These are phyloP conservation scores for Mucuna pruriens DNA, from an alignment of 306 rosid genomes.

Conservation along the genomic window DNA sequence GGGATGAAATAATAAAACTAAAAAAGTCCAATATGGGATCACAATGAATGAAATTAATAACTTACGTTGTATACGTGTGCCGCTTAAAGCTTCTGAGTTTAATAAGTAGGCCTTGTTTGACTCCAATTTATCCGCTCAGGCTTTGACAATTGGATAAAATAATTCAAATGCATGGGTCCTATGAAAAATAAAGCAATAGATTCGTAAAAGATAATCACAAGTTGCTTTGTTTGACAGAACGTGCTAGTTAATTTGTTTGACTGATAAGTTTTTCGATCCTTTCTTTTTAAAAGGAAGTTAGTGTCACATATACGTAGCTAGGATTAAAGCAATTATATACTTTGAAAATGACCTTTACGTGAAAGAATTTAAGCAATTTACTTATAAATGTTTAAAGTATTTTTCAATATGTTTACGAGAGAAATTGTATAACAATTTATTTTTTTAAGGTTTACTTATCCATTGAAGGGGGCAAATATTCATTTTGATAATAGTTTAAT, in stretches of 20 bases:
- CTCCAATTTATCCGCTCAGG: background rate
- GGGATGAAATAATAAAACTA: background rate
- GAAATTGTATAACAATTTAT: background rate
- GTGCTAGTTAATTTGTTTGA: background rate
- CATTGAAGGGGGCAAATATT: background rate
- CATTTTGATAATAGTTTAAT: background rate
- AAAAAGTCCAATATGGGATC: background rate
- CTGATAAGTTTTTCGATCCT: background rate
- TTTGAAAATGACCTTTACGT: background rate
- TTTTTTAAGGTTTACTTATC: background rate
- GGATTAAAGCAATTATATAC: too few species aligned
- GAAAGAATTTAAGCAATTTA: background rate
- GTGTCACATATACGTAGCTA: too few species aligned
- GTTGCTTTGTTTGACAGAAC: background rate
- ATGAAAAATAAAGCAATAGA: background rate
- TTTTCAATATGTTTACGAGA: background rate
- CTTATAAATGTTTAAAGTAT: background rate
- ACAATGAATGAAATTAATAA: background rate
- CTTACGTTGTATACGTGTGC: too few species aligned
- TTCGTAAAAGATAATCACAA: background rate
- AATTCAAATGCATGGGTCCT: constrained; percentile 16
- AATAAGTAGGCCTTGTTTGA: background rate
- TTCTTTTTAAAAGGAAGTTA: background rate
- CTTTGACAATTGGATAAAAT: background rate
- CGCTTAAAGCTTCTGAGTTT: background rate